These are phyloP conservation scores for Platanthera zijinensis DNA, from an alignment of 106 monocot species.

Conservation along the genomic window DNA sequence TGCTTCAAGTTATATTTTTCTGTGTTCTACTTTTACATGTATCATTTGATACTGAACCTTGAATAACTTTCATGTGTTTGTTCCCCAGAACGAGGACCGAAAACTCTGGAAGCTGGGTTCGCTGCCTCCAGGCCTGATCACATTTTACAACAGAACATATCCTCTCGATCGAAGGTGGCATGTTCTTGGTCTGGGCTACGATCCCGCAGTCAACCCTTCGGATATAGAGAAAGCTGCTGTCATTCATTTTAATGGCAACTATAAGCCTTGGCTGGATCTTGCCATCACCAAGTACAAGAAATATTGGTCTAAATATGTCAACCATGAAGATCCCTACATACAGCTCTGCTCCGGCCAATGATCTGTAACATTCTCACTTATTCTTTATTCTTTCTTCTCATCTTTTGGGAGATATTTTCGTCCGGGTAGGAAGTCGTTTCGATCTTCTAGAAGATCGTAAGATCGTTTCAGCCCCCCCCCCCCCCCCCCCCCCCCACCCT, in stretches of 20 bases:
- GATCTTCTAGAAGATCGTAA: no score
- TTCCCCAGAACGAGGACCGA: slow-evolving; percentile 45
- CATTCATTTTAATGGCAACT: slow-evolving; percentile 65
- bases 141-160: slow-evolving; percentile 60
- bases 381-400: no score
- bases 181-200: slow-evolving; percentile 65
- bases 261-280: slow-evolving; percentile 69
- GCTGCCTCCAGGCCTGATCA: slow-evolving; percentile 59
- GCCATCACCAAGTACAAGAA: slow-evolving; percentile 40
- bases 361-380: background rate
- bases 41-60: no score
- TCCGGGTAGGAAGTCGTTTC: no score
- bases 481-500: no score
- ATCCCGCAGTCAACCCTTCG: slow-evolving; percentile 28
- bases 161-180: slow-evolving; percentile 60
- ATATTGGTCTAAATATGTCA: slow-evolving; percentile 35
- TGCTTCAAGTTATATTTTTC: no score
- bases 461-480: no score
- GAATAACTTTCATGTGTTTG: background rate
- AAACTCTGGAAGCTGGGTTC: slow-evolving; percentile 65
- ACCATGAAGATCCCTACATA: slow-evolving; percentile 8
- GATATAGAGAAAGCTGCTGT: slow-evolving; percentile 44
- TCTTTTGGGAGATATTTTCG: no score
- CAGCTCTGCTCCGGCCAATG: slow-evolving; percentile 11
- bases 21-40: no score